phyloP scores from a whole-genome alignment of 23 red algal genomes.

The Agarophyton chilense region DNA sequence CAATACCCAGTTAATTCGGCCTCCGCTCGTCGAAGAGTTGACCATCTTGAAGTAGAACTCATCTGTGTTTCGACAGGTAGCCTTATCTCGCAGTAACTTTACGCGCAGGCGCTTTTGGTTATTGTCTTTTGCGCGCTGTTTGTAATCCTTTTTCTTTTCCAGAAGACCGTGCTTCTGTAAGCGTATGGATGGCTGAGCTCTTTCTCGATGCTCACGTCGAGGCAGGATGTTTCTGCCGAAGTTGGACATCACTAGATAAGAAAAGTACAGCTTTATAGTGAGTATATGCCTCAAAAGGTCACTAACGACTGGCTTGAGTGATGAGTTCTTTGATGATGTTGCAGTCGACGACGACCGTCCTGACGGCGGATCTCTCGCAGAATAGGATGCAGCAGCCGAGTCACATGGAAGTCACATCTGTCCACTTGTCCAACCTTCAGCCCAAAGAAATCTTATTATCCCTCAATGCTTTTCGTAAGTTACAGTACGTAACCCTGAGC shows the following conservation, averaged over 20 bases:
- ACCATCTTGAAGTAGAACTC: constrained; percentile 96
- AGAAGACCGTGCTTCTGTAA: constrained; percentile 71
- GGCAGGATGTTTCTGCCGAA: constrained; percentile 81
- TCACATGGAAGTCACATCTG: too few species aligned
- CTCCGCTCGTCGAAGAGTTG: constrained; percentile 8
- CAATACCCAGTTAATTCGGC: constrained; percentile 15
- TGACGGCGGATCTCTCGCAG: too few species aligned
- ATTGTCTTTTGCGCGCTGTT: constrained; percentile 73
- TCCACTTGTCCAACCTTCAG: too few species aligned
- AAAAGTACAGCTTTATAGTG: too few species aligned
- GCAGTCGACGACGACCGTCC: too few species aligned
- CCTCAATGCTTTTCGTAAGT: too few species aligned
- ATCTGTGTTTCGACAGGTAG: constrained; percentile 89
- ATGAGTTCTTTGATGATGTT: too few species aligned
- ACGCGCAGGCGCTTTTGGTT: constrained; percentile 73
- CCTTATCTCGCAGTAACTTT: constrained; percentile 76
- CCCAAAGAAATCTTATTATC: too few species aligned
- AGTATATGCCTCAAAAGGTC: too few species aligned
- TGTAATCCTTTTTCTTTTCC: constrained; percentile 99
- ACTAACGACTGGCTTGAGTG: too few species aligned
- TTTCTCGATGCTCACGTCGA: constrained; percentile 83
- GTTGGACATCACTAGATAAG: constrained; percentile 20
- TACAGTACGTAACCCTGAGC: too few species aligned
- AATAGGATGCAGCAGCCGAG: too few species aligned
- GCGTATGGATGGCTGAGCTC: constrained; percentile 73